Evolutionary conservation across 2,329 filamentous ascomycete species (phyloP).

Genomic region (Penicillium palitans): DNA sequence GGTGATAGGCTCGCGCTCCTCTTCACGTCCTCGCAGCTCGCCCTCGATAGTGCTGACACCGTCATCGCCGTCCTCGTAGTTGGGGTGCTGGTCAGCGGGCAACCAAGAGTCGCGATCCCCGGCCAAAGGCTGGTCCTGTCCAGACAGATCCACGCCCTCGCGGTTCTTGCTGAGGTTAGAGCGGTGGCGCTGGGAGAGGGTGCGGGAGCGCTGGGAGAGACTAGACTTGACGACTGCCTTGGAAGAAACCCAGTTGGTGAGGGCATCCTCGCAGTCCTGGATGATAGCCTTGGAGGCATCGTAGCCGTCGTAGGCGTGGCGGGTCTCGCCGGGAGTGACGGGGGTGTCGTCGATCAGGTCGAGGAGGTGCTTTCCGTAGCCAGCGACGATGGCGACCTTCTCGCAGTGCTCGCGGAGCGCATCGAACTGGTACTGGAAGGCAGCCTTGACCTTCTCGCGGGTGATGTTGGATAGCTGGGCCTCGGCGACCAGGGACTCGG

Average conservation of each 20-base stretch:
- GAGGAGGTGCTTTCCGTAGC: slow-evolving; percentile 96
- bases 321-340: slow-evolving; percentile 94
- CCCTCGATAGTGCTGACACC: slow-evolving; percentile 35
- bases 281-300: slow-evolving; percentile 98
- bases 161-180: slow-evolving; percentile 67
- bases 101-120: slow-evolving; percentile 81
- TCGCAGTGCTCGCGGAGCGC: slow-evolving; percentile 96
- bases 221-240: slow-evolving; percentile 86
- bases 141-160: slow-evolving; percentile 78
- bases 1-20: slow-evolving; percentile 36
- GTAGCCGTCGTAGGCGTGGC: slow-evolving; percentile 94
- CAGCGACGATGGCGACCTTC: slow-evolving; percentile 96
- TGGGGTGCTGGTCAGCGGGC: slow-evolving; percentile 62
- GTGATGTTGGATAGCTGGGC: slow-evolving; percentile 99
- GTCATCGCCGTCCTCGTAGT: slow-evolving; percentile 48
- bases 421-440: slow-evolving; percentile 97
- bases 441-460: slow-evolving; percentile 97
- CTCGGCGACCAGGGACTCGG: slow-evolving; percentile 97
- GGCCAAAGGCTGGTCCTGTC: slow-evolving; percentile 76
- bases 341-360: slow-evolving; percentile 95
- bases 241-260: slow-evolving; percentile 94
- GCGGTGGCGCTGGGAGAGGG: slow-evolving; percentile 79
- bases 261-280: slow-evolving; percentile 95
- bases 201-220: slow-evolving; percentile 83
- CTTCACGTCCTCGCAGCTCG: slow-evolving; percentile 39